A percentile compares a stretch with the other conserved stretches of the same genome.
These are phyloP conservation scores for Biscutella laevigata DNA, from an alignment of 441 rosid species.

Conservation along the genomic window DNA sequence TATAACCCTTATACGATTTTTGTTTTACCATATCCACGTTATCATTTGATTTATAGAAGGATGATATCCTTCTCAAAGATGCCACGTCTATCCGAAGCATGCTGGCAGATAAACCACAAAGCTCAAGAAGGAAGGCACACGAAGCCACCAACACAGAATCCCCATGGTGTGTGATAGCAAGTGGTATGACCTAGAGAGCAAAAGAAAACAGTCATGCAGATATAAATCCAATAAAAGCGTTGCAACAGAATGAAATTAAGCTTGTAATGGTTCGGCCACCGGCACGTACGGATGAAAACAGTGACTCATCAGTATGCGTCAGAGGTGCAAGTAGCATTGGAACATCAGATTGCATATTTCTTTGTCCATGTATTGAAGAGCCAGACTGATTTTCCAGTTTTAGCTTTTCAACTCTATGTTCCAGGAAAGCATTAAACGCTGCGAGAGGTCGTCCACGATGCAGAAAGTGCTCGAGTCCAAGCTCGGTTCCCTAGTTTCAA, in stretches of 20 bases:
- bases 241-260: constrained; percentile 4
- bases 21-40: constrained; percentile 40
- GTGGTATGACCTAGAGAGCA: constrained; percentile 72
- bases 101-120: constrained; percentile 88
- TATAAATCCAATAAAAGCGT: neutral
- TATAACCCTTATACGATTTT: constrained; percentile 50
- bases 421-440: constrained; percentile 82
- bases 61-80: constrained; percentile 77
- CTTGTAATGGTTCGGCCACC: constrained; percentile 19
- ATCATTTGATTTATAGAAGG: constrained; percentile 54
- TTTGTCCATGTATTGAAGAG: constrained; percentile 45
- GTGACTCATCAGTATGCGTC: constrained; percentile 54
- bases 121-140: constrained; percentile 81
- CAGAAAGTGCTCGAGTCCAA: constrained; percentile 87
- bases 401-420: constrained; percentile 60
- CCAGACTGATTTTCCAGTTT: constrained; percentile 54
- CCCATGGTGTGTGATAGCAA: constrained; percentile 82
- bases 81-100: constrained; percentile 83
- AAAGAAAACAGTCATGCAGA: constrained; percentile 12
- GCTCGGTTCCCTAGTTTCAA: constrained; percentile 67
- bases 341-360: constrained; percentile 80
- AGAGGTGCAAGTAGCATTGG: constrained; percentile 83
- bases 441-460: constrained; percentile 98
- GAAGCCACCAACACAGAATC: constrained; percentile 85
- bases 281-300: constrained; percentile 78